phyloP scores from a whole-genome alignment of 768 basidiomycete species.

The Phaffia tasmanica region DNA sequence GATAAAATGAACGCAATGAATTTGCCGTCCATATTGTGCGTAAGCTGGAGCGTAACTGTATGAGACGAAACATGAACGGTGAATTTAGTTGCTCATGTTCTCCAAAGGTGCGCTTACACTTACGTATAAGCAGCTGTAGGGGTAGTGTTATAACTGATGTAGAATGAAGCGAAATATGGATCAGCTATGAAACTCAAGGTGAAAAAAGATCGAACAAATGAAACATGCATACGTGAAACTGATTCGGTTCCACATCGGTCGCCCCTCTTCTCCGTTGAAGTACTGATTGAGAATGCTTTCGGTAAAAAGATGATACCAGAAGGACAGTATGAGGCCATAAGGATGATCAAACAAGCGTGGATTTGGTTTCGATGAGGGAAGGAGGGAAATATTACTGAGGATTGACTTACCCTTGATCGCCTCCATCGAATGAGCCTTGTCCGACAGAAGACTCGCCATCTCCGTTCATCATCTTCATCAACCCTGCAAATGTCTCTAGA shows the following conservation, averaged over 20 bases:
- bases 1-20: slow-evolving; percentile 83
- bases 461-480: slow-evolving; percentile 55
- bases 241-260: slow-evolving; percentile 76
- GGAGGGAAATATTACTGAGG: slow-evolving; percentile 30
- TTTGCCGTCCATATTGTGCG: slow-evolving; percentile 77
- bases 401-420: slow-evolving; percentile 87
- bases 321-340: neutral
- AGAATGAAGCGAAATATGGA: neutral
- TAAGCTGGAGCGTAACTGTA: slow-evolving; percentile 90
- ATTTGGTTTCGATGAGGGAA: neutral
- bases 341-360: neutral
- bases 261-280: slow-evolving; percentile 24
- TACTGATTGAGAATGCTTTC: slow-evolving; percentile 22
- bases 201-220: neutral
- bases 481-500: slow-evolving; percentile 66
- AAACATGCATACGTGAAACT: slow-evolving; percentile 56
- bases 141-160: slow-evolving; percentile 72
- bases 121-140: slow-evolving; percentile 94
- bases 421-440: slow-evolving; percentile 90
- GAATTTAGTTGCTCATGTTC: neutral
- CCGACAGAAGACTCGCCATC: slow-evolving; percentile 30
- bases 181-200: slow-evolving; percentile 5
- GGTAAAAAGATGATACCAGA: neutral
- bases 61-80: neutral
- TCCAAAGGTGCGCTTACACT: slow-evolving; percentile 37